A percentile compares a stretch with the other conserved stretches of the same genome.
phyloP scores from a whole-genome alignment of 2,329 filamentous ascomycete genomes.

The Alternaria alternata region DNA sequence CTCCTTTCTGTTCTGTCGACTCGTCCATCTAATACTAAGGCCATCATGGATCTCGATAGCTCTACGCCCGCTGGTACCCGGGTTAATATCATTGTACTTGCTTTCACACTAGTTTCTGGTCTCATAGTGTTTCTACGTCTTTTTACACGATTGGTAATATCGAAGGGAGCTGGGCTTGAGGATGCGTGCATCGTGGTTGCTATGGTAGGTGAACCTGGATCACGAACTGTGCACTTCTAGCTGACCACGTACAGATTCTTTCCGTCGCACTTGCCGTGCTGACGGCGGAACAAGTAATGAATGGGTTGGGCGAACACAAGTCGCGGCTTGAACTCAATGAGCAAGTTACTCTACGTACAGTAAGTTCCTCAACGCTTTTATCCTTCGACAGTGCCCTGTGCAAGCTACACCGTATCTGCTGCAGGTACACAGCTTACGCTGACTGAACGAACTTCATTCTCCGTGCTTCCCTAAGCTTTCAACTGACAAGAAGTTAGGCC shows the following conservation, averaged over 20 bases:
- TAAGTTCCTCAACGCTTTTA: constrained; percentile 12
- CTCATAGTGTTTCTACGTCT: constrained; percentile 41
- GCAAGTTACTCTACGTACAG: constrained; percentile 19
- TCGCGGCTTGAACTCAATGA: constrained; percentile 19
- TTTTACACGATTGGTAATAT: constrained; percentile 39
- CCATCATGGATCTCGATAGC: constrained; percentile 14
- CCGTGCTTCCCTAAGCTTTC: not conserved
- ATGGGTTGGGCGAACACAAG: constrained; percentile 42
- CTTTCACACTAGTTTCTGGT: constrained; percentile 44
- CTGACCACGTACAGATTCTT: constrained; percentile 28
- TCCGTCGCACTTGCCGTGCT: constrained; percentile 40
- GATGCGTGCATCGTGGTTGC: constrained; percentile 43
- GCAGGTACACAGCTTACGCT: not conserved
- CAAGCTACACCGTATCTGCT: not conserved
- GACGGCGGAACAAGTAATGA: constrained; percentile 39
- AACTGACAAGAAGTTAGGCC: constrained; percentile 33
- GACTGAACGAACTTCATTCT: not conserved
- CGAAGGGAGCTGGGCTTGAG: constrained; percentile 37
- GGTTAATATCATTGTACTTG: constrained; percentile 42
- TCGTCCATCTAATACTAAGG: constrained; percentile 2
- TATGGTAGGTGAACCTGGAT: constrained; percentile 33
- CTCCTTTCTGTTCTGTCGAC: constrained; percentile 13
- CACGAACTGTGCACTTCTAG: not conserved
- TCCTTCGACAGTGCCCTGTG: not conserved
- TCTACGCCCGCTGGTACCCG: constrained; percentile 40